These are phyloP conservation scores for Lotus japonicus DNA, from an alignment of 306 rosid species.

Conservation along the genomic window DNA sequence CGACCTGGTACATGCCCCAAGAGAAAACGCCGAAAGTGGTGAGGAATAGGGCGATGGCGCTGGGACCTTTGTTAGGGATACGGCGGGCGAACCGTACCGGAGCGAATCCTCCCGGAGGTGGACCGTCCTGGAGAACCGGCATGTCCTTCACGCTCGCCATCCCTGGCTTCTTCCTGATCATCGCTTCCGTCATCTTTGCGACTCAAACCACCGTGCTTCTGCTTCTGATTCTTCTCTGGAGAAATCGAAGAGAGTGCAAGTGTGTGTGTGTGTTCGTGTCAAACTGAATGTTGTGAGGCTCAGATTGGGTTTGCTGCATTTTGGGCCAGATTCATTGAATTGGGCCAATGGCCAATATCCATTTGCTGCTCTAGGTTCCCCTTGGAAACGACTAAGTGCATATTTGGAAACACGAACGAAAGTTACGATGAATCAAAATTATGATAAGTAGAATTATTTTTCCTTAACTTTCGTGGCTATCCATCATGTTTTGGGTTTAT, in stretches of 20 bases:
- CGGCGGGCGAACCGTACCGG: conserved; percentile 98
- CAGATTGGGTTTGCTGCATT: background rate
- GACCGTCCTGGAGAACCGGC: conserved; percentile 98
- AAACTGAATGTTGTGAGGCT: background rate
- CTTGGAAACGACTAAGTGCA: too few relatives aligned
- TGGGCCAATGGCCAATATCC: too few relatives aligned
- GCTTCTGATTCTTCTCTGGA: too few relatives aligned
- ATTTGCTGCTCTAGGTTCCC: too few relatives aligned
- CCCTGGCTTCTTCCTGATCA: conserved; percentile 89
- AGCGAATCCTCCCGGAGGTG: conserved; percentile 97
- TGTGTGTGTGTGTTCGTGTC: too few relatives aligned
- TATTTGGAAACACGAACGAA: too few relatives aligned
- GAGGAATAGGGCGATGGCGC: conserved; percentile 80
- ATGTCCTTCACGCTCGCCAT: conserved; percentile 98
- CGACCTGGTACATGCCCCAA: conserved; percentile 98
- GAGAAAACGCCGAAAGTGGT: conserved; percentile 76
- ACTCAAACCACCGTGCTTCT: background rate
- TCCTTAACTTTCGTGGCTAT: too few relatives aligned
- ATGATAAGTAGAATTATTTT: too few relatives aligned
- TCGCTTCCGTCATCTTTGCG: conserved; percentile 77
- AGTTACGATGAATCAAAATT: too few relatives aligned
- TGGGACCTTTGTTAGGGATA: conserved; percentile 87
- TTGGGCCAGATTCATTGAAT: background rate
- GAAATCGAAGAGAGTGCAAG: too few relatives aligned
- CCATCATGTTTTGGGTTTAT: too few relatives aligned